Conservation (phyloP, 1,284 basidiomycete species). For the Sanghuangporus baumii region DNA sequence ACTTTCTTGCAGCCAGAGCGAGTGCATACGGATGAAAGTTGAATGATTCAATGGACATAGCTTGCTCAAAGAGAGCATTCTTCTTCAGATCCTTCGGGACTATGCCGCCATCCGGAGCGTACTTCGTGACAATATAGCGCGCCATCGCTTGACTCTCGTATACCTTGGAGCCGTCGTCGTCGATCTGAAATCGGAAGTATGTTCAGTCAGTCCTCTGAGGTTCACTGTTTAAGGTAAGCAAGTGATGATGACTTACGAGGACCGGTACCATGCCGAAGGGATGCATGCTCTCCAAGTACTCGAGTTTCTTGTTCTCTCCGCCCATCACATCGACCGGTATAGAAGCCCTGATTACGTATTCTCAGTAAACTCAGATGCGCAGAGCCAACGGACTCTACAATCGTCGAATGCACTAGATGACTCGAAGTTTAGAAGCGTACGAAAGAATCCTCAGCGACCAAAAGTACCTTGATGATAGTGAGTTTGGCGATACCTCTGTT, state of each 20-base stretch:
- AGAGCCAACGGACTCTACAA: too few species aligned
- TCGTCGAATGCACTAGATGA: too few species aligned
- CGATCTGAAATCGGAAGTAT: not conserved
- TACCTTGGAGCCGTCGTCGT: conserved; percentile 35
- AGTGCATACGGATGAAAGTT: conserved; percentile 28
- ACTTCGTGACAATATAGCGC: conserved; percentile 44
- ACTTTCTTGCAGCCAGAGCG: conserved; percentile 27
- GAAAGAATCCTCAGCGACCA: too few species aligned
- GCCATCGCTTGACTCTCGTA: conserved; percentile 51
- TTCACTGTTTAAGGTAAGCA: not conserved
- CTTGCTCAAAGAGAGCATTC: conserved; percentile 30
- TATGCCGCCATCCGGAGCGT: conserved; percentile 20
- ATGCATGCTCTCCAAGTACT: conserved; percentile 38
- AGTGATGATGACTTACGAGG: conserved; percentile 34
- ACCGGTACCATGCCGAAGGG: conserved; percentile 67
- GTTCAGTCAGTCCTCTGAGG: not conserved
- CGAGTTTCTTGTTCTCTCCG: conserved; percentile 40
- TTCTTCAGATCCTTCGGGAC: conserved; percentile 24
- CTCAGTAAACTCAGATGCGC: too few species aligned
- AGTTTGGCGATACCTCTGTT: too few species aligned
- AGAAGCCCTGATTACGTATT: too few species aligned
- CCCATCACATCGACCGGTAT: conserved; percentile 15
- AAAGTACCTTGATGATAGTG: too few species aligned
- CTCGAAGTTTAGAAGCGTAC: too few species aligned
- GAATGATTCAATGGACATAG: conserved; percentile 27